phyloP scores from a whole-genome alignment of 2,329 filamentous ascomycete species.

The Nemania serpens region DNA sequence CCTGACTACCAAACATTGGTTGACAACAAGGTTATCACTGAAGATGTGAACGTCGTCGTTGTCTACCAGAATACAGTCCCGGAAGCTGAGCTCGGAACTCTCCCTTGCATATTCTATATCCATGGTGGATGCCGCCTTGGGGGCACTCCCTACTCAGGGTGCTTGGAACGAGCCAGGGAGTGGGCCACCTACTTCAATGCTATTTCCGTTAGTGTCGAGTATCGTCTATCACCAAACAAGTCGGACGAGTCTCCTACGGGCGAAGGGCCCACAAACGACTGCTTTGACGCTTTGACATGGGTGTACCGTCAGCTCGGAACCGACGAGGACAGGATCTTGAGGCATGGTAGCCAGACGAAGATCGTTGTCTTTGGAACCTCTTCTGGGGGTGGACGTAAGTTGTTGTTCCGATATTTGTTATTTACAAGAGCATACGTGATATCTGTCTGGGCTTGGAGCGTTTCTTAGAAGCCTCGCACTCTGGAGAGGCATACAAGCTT shows the following conservation, averaged over 20 bases:
- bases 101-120: conserved; percentile 30
- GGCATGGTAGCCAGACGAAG: conserved; percentile 15
- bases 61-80: conserved; percentile 2
- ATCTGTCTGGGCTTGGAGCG: not conserved
- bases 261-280: conserved; percentile 28
- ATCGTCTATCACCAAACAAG: conserved; percentile 27
- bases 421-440: not conserved
- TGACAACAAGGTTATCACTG: conserved; percentile 13
- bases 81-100: conserved; percentile 8
- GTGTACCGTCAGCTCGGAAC: conserved; percentile 22
- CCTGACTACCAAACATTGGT: conserved; percentile 14
- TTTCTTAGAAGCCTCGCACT: not conserved
- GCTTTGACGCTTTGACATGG: conserved; percentile 28
- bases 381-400: conserved; percentile 25
- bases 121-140: conserved; percentile 28
- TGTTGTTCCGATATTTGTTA: not conserved
- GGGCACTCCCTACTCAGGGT: conserved; percentile 25
- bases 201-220: conserved; percentile 27
- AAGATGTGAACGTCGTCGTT: conserved; percentile 21
- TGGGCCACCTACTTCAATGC: conserved; percentile 23
- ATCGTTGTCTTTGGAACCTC: conserved; percentile 28
- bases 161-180: conserved; percentile 14
- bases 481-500: not conserved
- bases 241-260: conserved; percentile 22
- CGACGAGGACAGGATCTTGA: conserved; percentile 11